Conservation (phyloP, 345 rosid species). For the Eucalyptus virginea region DNA sequence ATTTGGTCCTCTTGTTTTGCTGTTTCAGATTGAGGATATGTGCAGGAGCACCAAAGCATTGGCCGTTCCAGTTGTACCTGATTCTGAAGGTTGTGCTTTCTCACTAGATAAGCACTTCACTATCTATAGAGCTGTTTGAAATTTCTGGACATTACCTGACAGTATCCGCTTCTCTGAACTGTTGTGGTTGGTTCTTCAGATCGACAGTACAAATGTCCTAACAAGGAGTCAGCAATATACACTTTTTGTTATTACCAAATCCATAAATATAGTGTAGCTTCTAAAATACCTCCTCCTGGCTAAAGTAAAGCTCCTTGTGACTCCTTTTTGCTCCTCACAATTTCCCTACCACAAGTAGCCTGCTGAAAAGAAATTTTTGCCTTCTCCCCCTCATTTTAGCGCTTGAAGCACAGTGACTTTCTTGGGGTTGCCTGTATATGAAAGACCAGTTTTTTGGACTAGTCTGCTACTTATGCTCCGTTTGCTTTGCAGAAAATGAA, state of each 20-base stretch:
- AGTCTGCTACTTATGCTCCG: neutral
- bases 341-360: neutral
- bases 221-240: neutral
- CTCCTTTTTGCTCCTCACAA: neutral
- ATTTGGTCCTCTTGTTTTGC: neutral
- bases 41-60: slow-evolving; percentile 61
- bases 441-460: neutral
- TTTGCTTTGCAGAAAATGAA: neutral
- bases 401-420: neutral
- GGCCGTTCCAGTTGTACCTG: slow-evolving; percentile 86
- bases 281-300: neutral
- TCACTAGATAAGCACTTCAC: neutral
- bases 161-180: neutral
- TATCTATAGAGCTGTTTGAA: neutral
- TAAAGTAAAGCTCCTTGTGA: neutral
- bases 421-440: neutral
- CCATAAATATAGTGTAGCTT: neutral
- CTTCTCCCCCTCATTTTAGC: neutral
- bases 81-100: slow-evolving; percentile 63
- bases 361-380: neutral
- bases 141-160: neutral
- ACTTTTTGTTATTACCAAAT: neutral
- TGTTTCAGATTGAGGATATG: slow-evolving; percentile 74
- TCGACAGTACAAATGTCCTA: neutral
- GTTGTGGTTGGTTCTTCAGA: neutral